Conservation (phyloP, 768 basidiomycete species). For the Termitomyces sp. region DNA sequence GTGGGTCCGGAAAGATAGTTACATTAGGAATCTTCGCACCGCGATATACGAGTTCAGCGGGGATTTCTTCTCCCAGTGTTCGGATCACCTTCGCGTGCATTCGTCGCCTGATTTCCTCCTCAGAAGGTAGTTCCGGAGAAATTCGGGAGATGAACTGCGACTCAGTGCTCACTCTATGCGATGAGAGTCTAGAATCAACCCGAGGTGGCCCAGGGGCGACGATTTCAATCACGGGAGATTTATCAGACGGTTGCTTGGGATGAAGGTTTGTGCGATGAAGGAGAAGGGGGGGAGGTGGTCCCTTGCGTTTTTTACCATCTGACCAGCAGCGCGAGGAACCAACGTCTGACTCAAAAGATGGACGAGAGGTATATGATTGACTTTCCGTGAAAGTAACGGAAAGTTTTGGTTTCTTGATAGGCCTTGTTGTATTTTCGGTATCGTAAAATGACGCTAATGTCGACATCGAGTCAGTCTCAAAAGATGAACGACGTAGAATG, state of each 20-base stretch:
- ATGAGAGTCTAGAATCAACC: conserved; percentile 5
- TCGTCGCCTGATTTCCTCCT: conserved; percentile 14
- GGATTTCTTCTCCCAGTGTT: conserved; percentile 18
- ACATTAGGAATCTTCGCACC: conserved; percentile 9
- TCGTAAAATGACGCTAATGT: background rate
- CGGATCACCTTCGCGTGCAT: conserved; percentile 17
- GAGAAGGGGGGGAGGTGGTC: conserved; percentile 9
- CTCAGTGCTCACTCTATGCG: background rate
- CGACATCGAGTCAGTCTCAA: background rate
- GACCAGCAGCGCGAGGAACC: background rate
- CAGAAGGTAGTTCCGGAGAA: conserved; percentile 9
- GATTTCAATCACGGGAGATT: conserved; percentile 7
- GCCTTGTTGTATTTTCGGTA: background rate
- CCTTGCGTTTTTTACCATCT: conserved; percentile 6
- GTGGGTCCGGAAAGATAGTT: conserved; percentile 11
- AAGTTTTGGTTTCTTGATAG: background rate
- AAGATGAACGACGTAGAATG: background rate
- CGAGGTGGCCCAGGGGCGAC: conserved; percentile 9
- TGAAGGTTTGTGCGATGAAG: conserved; percentile 11
- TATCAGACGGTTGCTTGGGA: background rate
- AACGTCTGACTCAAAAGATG: conserved; percentile 9
- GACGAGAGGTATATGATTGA: conserved; percentile 3
- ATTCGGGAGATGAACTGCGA: background rate
- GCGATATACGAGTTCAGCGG: conserved; percentile 16
- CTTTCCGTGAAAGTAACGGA: background rate